Evolutionary conservation across 768 basidiomycete genomes (phyloP), one percentile per base, ranked within the genome.

Genomic region (Mycena vitilis): DNA sequence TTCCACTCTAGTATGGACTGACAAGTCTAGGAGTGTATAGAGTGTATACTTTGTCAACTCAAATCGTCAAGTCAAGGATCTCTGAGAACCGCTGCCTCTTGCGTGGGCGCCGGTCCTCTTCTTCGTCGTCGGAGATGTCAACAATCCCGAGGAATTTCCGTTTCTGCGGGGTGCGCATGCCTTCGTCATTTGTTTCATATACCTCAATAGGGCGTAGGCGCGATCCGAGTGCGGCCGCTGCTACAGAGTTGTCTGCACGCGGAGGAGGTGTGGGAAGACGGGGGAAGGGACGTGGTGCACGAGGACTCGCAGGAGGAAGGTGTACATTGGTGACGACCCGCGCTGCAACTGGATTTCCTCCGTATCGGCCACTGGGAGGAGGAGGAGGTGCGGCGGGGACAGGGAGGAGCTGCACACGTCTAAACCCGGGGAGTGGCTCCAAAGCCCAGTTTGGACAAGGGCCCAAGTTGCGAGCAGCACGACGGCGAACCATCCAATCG

Each of bases 401-500:
- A 15, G 30, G 59, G 0, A 47, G 6, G 34, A 25, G 9, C 20
- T 10, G 48, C 9, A 66, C 59, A 42, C 59, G 38, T 20, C 22
- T 40, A 23, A 66, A 22, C 0, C 65, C 65, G 11, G 65, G 65
- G 18, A 66, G 65, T 15, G 65, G 30, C 51, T 66, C 52, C 38
- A 67, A 61, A 25, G 59, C 60, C 66, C 60, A 67, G 8, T 3
- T 25, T 20, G 59, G 59, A 55, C 66, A 60, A 23, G 16, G 49
- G n/a, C 40, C 36, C 30, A n/a, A 49, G 8, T 52, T 58, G 38
- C 45, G 52, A 54, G 66, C 60, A 4, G 53, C 66, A 13, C 2
- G 53, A 42, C 48, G 56, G 15, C 16, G 25, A 5, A 61, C 60
- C 25, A 62, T 23, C 30, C 36, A 62, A 18, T 61, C 34, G 45